Conservation (phyloP, 2,329 filamentous ascomycete genomes). For the Diplodia corticola region DNA sequence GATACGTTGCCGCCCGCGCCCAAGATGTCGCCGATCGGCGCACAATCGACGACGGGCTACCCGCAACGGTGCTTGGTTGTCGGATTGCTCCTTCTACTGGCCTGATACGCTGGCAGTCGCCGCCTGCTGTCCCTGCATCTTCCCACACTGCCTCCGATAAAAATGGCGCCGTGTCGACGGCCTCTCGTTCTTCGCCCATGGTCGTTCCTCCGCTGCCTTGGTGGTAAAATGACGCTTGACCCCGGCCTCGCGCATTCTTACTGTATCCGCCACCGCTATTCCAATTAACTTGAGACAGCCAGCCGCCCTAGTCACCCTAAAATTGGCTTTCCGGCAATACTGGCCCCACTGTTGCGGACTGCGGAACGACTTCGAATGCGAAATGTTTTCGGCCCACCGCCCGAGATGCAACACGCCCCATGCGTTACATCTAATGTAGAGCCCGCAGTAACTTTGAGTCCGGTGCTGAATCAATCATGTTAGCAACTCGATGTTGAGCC, state of each 20-base stretch:
- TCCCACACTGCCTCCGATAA: not conserved
- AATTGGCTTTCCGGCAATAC: not conserved
- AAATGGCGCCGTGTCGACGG: not conserved
- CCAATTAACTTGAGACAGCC: not conserved
- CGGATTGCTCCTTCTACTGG: not conserved
- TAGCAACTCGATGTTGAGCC: no score
- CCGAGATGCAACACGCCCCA: not conserved
- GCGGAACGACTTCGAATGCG: not conserved
- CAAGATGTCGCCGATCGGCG: not conserved
- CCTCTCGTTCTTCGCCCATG: not conserved
- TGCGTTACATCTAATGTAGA: not conserved
- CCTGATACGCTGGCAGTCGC: not conserved
- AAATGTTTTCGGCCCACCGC: not conserved
- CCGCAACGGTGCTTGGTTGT: slow-evolving; percentile 6
- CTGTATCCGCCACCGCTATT: not conserved
- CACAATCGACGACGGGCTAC: not conserved
- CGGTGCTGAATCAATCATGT: no score
- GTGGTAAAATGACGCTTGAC: not conserved
- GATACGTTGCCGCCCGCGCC: slow-evolving; percentile 13
- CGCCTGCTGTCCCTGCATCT: not conserved
- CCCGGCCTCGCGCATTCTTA: not conserved
- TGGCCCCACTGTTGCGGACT: not conserved
- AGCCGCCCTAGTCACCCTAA: not conserved
- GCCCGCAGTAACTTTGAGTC: no score
- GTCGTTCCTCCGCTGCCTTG: not conserved